Conservation (phyloP, 73 alveolate species). For the Blepharisma japonicum region DNA sequence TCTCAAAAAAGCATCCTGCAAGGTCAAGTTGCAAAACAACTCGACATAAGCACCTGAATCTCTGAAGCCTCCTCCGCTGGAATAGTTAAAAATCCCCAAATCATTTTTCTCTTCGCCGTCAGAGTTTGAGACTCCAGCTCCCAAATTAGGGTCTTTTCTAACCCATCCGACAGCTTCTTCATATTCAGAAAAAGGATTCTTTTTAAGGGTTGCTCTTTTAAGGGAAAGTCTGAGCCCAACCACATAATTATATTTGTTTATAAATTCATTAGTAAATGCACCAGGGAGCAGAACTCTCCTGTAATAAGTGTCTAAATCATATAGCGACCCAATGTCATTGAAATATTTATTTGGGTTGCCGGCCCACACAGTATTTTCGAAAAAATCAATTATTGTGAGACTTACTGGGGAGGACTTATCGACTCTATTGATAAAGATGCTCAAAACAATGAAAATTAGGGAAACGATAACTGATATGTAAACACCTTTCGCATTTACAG, state of each 20-base stretch:
- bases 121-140: background rate
- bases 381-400: background rate
- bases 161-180: background rate
- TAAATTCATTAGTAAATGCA: background rate
- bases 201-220: background rate
- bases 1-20: conserved; percentile 1
- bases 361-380: conserved; percentile 15
- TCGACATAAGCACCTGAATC: conserved; percentile 46
- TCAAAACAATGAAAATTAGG: conserved; percentile 10
- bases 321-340: background rate
- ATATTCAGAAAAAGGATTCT: background rate
- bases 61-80: conserved; percentile 33
- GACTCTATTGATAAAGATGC: conserved; percentile 16
- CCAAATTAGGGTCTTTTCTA: conserved; percentile 24
- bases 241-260: conserved; percentile 38
- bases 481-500: conserved; percentile 30
- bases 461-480: conserved; percentile 2
- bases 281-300: background rate
- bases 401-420: background rate
- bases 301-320: background rate
- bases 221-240: conserved; percentile 54
- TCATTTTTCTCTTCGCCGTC: conserved; percentile 27
- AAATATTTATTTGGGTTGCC: background rate
- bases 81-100: conserved; percentile 26
- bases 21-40: conserved; percentile 30